These are phyloP conservation scores for Hypocrella siamensis DNA, from an alignment of 2,329 filamentous ascomycete genomes.

Conservation along the genomic window DNA sequence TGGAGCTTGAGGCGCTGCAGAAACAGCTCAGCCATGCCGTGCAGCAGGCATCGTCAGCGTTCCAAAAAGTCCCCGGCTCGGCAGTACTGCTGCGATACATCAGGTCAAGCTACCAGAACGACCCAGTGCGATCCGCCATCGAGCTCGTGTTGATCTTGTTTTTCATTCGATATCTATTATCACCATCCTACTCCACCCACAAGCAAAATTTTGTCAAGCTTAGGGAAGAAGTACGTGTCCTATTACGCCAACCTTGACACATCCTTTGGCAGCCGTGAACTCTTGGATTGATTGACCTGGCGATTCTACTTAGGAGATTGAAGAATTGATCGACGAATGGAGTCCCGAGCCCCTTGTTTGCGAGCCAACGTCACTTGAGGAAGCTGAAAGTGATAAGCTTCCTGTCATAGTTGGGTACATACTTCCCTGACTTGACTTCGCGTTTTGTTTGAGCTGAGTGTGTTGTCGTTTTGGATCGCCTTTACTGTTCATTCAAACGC, in stretches of 20 bases:
- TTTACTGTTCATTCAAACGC: background rate
- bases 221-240: slow-evolving; percentile 50
- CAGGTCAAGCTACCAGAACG: slow-evolving; percentile 93
- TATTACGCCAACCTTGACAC: background rate
- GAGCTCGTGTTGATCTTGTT: slow-evolving; percentile 91
- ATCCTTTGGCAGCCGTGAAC: background rate
- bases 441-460: too few species aligned
- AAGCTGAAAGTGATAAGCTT: slow-evolving; percentile 66
- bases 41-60: slow-evolving; percentile 42
- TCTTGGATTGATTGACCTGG: slow-evolving; percentile 1
- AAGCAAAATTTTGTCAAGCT: slow-evolving; percentile 82
- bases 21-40: slow-evolving; percentile 31
- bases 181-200: slow-evolving; percentile 81
- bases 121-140: slow-evolving; percentile 83
- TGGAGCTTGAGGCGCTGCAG: slow-evolving; percentile 51
- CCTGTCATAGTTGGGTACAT: slow-evolving; percentile 75
- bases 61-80: slow-evolving; percentile 86
- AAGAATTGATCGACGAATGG: slow-evolving; percentile 95
- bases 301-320: slow-evolving; percentile 52
- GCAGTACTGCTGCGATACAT: slow-evolving; percentile 92
- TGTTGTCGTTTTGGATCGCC: background rate
- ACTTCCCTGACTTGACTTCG: background rate
- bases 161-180: slow-evolving; percentile 82
- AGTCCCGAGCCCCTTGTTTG: slow-evolving; percentile 80
- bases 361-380: slow-evolving; percentile 57